Conservation (phyloP, 495 filamentous ascomycete genomes). For the Neurospora sp. region DNA sequence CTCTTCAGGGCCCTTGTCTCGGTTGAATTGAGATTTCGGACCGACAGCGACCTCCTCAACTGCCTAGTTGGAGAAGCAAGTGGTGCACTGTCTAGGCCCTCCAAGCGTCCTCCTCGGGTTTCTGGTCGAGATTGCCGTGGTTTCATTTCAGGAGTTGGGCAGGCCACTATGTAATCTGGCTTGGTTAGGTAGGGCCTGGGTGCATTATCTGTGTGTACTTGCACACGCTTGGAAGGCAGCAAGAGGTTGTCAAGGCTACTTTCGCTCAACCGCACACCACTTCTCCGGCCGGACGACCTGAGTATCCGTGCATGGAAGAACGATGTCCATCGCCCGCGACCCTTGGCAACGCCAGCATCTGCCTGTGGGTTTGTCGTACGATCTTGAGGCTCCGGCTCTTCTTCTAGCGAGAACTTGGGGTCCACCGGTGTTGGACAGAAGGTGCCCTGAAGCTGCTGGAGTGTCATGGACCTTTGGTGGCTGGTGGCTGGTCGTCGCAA, state of each 20-base stretch:
- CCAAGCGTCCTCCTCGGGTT: background rate
- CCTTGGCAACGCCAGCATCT: constrained; percentile 9
- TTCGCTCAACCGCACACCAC: constrained; percentile 13
- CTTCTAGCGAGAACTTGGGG: constrained; percentile 25
- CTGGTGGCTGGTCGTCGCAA: constrained; percentile 76
- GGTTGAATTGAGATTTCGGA: constrained; percentile 40
- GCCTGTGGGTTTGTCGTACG: constrained; percentile 5
- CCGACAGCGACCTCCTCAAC: constrained; percentile 39
- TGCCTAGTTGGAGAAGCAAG: constrained; percentile 25
- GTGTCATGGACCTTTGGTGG: constrained; percentile 69
- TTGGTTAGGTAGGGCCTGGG: constrained; percentile 24
- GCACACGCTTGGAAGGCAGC: constrained; percentile 21
- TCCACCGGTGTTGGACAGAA: constrained; percentile 8
- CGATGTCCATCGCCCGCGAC: constrained; percentile 31
- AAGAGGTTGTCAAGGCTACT: constrained; percentile 14
- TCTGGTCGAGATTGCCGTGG: background rate
- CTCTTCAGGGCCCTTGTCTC: constrained; percentile 39
- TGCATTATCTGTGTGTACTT: constrained; percentile 8
- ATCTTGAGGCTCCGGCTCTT: constrained; percentile 12
- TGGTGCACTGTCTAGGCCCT: background rate
- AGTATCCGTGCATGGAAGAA: constrained; percentile 34
- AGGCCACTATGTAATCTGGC: constrained; percentile 16
- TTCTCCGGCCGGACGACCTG: constrained; percentile 9
- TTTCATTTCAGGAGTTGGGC: background rate
- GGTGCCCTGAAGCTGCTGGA: constrained; percentile 41